Conservation (phyloP, 78 protist genomes). For the Pigoraptor vietnamica region DNA sequence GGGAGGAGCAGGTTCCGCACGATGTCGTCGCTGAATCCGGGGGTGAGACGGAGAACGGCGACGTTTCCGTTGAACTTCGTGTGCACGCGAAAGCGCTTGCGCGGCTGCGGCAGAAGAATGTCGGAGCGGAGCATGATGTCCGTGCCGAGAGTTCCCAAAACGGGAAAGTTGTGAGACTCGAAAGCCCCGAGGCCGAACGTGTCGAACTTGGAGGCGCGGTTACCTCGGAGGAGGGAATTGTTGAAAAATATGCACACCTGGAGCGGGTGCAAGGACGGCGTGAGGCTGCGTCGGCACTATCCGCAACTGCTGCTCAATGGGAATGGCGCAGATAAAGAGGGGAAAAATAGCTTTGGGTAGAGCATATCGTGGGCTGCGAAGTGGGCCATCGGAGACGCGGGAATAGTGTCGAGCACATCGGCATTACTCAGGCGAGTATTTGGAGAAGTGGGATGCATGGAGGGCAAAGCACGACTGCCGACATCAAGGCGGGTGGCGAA, state of each 20-base stretch:
- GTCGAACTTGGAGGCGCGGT: slow-evolving; percentile 26
- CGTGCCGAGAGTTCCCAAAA: slow-evolving; percentile 51
- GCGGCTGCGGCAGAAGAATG: slow-evolving; percentile 5
- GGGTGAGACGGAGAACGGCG: slow-evolving; percentile 7
- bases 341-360: no score
- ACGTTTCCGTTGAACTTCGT: background rate
- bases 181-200: slow-evolving; percentile 45
- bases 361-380: no score
- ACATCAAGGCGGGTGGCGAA: no score
- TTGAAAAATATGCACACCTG: slow-evolving; percentile 48
- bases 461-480: no score
- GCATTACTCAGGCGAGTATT: no score
- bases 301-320: no score
- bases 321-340: no score
- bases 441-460: no score
- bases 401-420: no score
- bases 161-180: slow-evolving; percentile 36
- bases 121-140: background rate
- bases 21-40: slow-evolving; percentile 21
- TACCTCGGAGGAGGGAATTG: slow-evolving; percentile 50
- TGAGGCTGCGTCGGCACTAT: no score
- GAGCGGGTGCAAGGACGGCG: background rate
- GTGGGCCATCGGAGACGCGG: no score
- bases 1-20: background rate
- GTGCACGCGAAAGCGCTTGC: slow-evolving; percentile 1